Evolutionary conservation across 2,329 filamentous ascomycete genomes (phyloP).

Genomic region (Thelonectria discophora): DNA sequence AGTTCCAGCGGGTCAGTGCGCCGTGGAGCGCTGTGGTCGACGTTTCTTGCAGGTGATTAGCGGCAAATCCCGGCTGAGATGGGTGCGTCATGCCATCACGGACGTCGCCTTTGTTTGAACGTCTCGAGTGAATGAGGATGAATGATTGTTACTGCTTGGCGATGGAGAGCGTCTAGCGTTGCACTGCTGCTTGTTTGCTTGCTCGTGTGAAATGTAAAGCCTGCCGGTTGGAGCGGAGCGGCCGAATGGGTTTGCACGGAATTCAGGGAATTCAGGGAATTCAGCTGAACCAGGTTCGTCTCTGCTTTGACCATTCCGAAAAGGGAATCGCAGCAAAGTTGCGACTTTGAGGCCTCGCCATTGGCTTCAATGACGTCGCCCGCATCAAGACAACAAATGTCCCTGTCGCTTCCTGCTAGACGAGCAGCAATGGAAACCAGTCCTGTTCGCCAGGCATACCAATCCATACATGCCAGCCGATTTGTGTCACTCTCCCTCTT

Average conservation of each 20-base stretch:
- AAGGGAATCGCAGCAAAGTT: not conserved
- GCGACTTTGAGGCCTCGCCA: not conserved
- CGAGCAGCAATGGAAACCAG: not conserved
- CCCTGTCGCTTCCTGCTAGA: too few species aligned
- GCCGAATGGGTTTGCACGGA: not conserved
- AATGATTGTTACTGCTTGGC: not conserved
- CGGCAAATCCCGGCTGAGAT: too few species aligned
- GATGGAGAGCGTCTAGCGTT: not conserved
- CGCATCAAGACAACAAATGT: not conserved
- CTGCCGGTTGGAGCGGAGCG: too few species aligned
- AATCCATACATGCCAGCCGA: not conserved
- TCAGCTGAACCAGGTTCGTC: constrained; percentile 2
- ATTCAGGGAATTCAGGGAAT: not conserved
- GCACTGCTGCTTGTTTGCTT: not conserved
- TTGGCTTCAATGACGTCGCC: not conserved
- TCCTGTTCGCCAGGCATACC: not conserved
- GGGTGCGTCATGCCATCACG: not conserved
- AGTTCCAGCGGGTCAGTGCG: not conserved
- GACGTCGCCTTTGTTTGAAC: not conserved
- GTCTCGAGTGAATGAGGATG: not conserved
- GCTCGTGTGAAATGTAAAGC: not conserved
- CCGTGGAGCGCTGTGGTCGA: not conserved
- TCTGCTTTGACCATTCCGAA: not conserved
- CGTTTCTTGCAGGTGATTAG: not conserved
- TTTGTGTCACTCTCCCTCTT: not conserved